Evolutionary conservation across 148 eudicot species (phyloP).

Genomic region (Rhododendron ferrugineum): DNA sequence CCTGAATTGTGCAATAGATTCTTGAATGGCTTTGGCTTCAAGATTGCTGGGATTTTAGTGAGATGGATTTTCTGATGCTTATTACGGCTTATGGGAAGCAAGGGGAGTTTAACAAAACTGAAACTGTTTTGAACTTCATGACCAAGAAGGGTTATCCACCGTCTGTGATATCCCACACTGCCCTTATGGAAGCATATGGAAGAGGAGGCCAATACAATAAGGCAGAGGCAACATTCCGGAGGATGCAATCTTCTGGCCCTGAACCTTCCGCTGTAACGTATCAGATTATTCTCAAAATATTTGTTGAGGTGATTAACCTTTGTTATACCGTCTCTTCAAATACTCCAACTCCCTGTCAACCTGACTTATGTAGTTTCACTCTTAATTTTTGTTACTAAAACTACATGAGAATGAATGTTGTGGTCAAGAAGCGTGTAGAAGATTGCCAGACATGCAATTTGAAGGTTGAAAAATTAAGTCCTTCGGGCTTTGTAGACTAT

Average conservation of each 20-base stretch:
- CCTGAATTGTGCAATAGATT: conserved; percentile 33
- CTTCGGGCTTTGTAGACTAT: not conserved
- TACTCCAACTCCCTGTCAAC: not conserved
- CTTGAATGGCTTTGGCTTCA: conserved; percentile 97
- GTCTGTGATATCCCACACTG: conserved; percentile 77
- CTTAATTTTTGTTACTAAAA: not conserved
- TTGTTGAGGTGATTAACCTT: conserved; percentile 64
- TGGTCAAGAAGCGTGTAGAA: not conserved
- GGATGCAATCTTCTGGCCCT: conserved; percentile 93
- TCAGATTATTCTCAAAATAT: conserved; percentile 82
- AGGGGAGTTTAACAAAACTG: conserved; percentile 74
- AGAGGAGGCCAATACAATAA: conserved; percentile 70
- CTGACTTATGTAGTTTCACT: not conserved
- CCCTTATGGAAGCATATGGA: conserved; percentile 98
- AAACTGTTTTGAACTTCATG: conserved; percentile 64
- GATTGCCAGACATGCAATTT: conserved; percentile 7
- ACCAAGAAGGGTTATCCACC: conserved; percentile 63
- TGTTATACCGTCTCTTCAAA: not conserved
- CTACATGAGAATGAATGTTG: not conserved
- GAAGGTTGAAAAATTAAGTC: not conserved
- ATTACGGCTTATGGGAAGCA: conserved; percentile 87
- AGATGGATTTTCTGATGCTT: conserved; percentile 87
- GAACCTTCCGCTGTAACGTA: conserved; percentile 92
- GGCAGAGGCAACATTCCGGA: conserved; percentile 79
- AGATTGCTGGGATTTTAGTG: conserved; percentile 88